Evolutionary conservation across 176 grass and related monocot genomes (phyloP).

Genomic region (Cenchrus americanus): DNA sequence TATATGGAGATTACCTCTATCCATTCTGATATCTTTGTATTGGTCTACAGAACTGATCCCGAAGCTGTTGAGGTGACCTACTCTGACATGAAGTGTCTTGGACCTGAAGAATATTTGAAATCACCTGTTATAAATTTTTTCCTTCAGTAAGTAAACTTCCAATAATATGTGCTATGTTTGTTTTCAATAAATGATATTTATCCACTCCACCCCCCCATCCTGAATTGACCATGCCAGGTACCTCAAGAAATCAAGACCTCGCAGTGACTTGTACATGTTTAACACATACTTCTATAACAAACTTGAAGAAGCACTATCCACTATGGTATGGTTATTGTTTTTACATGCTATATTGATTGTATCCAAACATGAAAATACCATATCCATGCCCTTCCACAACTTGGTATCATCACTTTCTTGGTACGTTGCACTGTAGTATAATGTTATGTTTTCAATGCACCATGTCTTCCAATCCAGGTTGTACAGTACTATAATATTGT

Average conservation of each 20-base stretch:
- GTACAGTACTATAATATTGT: neutral
- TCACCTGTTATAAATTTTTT: constrained; percentile 69
- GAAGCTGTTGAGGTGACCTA: constrained; percentile 42
- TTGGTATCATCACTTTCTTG: neutral
- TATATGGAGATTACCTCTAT: constrained; percentile 1
- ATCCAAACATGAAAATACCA: neutral
- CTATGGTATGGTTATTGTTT: constrained; percentile 42
- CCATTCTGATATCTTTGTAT: constrained; percentile 37
- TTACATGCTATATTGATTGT: neutral
- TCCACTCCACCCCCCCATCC: constrained; percentile 37
- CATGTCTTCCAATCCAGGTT: constrained; percentile 3
- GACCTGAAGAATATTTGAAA: constrained; percentile 52
- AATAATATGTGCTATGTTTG: neutral
- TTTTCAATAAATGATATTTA: constrained; percentile 24
- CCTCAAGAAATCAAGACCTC: constrained; percentile 51
- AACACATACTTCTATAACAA: constrained; percentile 80
- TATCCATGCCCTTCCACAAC: constrained; percentile 5
- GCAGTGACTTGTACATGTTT: constrained; percentile 59
- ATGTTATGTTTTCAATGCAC: neutral
- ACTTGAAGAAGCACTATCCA: constrained; percentile 62
- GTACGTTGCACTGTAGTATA: neutral
- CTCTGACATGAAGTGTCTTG: constrained; percentile 58
- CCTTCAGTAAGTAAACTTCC: constrained; percentile 54
- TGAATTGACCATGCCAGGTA: constrained; percentile 58
- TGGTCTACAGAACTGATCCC: constrained; percentile 48